These are phyloP conservation scores for Jackrogersella multiformis DNA, from an alignment of 495 filamentous ascomycete species.

Conservation along the genomic window DNA sequence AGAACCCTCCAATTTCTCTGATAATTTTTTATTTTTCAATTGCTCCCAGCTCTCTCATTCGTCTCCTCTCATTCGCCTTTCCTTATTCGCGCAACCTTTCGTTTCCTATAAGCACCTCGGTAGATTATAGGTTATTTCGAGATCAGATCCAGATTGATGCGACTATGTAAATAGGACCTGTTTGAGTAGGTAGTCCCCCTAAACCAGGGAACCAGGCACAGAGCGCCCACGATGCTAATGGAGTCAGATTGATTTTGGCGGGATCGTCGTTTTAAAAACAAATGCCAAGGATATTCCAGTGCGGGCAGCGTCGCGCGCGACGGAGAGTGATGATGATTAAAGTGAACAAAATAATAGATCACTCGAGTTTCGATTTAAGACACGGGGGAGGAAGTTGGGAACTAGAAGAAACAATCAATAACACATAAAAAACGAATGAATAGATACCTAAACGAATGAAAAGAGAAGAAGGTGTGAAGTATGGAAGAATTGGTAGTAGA, in stretches of 20 bases:
- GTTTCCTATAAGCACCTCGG: no score
- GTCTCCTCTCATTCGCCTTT: slow-evolving; percentile 15
- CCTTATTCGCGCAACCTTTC: neutral
- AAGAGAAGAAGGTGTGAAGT: neutral
- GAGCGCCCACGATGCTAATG: neutral
- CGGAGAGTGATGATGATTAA: neutral
- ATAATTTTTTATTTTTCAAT: slow-evolving; percentile 7
- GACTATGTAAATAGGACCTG: slow-evolving; percentile 8
- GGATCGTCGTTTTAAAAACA: neutral
- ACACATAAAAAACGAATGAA: slow-evolving; percentile 16
- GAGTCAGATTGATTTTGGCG: neutral
- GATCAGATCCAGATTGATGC: slow-evolving; percentile 9
- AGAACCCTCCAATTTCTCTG: neutral
- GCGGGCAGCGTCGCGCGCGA: no score
- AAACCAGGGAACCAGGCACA: neutral
- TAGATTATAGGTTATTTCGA: neutral
- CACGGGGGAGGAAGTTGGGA: neutral
- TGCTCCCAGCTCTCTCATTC: neutral
- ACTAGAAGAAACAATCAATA: slow-evolving; percentile 1
- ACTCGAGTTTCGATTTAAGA: slow-evolving; percentile 4
- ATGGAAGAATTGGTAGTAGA: slow-evolving; percentile 15
- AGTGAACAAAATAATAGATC: slow-evolving; percentile 38
- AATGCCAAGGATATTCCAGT: slow-evolving; percentile 1
- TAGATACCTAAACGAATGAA: slow-evolving; percentile 24
- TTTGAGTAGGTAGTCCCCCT: neutral